Percentiles rank a stretch among this genome's conserved stretches.
phyloP scores from a whole-genome alignment of 805 yeast species.

The Komagataella kurtzmanii region DNA sequence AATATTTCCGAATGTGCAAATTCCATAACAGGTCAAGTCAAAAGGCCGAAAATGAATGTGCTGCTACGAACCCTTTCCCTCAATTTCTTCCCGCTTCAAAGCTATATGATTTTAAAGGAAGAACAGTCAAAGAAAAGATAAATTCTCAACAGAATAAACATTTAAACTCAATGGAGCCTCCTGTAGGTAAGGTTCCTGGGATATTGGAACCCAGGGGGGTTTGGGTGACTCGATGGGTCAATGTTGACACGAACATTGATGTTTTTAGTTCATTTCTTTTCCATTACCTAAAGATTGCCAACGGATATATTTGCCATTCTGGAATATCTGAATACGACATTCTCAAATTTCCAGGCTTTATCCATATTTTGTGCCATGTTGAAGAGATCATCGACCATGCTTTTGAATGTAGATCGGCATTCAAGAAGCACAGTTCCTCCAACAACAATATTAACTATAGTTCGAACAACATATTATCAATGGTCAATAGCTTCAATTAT shows the following conservation, averaged over 20 bases:
- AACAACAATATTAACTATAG: not conserved
- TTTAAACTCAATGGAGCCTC: constrained; percentile 25
- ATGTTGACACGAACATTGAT: constrained; percentile 31
- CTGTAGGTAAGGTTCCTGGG: constrained; percentile 23
- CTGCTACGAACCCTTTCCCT: constrained; percentile 9
- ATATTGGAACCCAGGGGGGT: constrained; percentile 43
- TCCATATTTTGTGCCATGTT: constrained; percentile 29
- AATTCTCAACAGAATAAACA: constrained; percentile 11
- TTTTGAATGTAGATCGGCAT: not conserved
- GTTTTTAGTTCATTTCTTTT: constrained; percentile 48
- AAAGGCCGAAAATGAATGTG: not conserved
- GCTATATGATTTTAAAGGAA: constrained; percentile 9
- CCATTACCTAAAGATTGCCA: constrained; percentile 30
- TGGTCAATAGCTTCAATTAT: not conserved
- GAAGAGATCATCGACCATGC: constrained; percentile 22
- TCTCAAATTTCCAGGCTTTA: constrained; percentile 29
- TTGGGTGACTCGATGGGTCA: constrained; percentile 53
- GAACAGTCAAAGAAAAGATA: constrained; percentile 8
- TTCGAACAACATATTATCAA: not conserved
- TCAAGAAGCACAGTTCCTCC: not conserved
- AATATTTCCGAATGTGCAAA: not conserved
- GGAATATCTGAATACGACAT: constrained; percentile 1
- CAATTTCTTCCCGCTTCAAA: constrained; percentile 7
- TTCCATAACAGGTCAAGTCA: not conserved
- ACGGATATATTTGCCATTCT: not conserved